phyloP scores from a whole-genome alignment of 805 yeast species.

The Wickerhamomyces strasburgensis region DNA sequence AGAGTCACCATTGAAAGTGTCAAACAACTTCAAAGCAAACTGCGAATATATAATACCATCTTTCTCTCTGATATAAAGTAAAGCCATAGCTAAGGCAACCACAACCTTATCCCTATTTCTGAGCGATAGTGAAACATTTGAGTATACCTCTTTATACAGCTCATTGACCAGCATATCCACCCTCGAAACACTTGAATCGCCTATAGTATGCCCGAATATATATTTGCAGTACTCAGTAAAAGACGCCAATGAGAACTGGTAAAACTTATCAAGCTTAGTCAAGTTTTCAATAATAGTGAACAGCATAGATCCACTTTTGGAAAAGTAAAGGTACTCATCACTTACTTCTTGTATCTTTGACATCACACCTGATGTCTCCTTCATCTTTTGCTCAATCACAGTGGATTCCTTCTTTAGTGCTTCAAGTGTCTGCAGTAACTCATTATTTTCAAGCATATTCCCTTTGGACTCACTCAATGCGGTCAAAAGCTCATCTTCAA shows the following conservation, averaged over 20 bases:
- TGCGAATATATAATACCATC: constrained; percentile 15
- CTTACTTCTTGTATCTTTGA: constrained; percentile 45
- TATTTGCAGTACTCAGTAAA: constrained; percentile 32
- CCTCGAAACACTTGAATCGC: constrained; percentile 8
- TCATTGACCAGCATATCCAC: constrained; percentile 29
- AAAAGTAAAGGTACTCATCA: constrained; percentile 46
- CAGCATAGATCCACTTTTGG: constrained; percentile 47
- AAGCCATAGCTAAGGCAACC: constrained; percentile 37
- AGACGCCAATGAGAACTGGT: constrained; percentile 51
- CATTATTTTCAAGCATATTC: constrained; percentile 63
- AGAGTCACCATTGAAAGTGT: not conserved
- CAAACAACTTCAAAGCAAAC: constrained; percentile 11
- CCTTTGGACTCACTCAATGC: constrained; percentile 55
- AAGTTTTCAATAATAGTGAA: constrained; percentile 43
- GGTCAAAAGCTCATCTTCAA: constrained; percentile 57
- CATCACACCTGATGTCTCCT: constrained; percentile 52
- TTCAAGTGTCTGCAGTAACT: constrained; percentile 56
- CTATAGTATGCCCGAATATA: constrained; percentile 21
- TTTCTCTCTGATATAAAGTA: constrained; percentile 20
- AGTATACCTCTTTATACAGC: constrained; percentile 45
- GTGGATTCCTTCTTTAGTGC: constrained; percentile 57
- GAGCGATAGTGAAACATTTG: constrained; percentile 39
- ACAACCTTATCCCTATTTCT: constrained; percentile 26
- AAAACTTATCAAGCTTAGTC: constrained; percentile 42
- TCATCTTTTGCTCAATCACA: constrained; percentile 47